These are phyloP conservation scores for Cornus kousa DNA, from an alignment of 148 eudicot species.

Conservation along the genomic window DNA sequence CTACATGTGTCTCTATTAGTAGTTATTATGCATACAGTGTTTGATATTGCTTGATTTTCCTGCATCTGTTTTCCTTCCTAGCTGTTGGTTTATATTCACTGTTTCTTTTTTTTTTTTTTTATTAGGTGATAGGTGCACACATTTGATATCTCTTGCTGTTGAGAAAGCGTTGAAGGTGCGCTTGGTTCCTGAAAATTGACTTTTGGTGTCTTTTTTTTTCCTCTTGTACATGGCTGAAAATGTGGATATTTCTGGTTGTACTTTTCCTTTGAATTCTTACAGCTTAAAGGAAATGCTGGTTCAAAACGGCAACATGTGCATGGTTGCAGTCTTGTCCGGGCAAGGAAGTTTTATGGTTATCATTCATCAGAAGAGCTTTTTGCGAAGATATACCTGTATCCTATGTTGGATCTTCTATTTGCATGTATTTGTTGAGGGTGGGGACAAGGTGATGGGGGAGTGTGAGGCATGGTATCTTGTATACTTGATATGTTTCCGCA, in stretches of 20 bases:
- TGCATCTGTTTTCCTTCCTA: background rate
- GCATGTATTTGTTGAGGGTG: background rate
- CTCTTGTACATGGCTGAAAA: slow-evolving; percentile 12
- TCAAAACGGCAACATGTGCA: slow-evolving; percentile 95
- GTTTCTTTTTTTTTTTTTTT: slow-evolving; percentile 1
- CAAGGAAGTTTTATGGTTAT: slow-evolving; percentile 84
- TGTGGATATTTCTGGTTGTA: slow-evolving; percentile 5
- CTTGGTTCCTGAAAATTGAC: background rate
- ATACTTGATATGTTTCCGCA: background rate
- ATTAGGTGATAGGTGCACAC: slow-evolving; percentile 49
- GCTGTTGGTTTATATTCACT: background rate
- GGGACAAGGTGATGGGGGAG: background rate
- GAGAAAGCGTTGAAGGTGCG: slow-evolving; percentile 90
- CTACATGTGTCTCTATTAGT: background rate
- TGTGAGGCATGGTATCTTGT: background rate
- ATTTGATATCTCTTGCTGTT: slow-evolving; percentile 55
- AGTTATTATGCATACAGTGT: background rate
- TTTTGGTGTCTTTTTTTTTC: background rate
- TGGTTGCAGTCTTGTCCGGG: slow-evolving; percentile 79
- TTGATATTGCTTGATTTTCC: background rate
- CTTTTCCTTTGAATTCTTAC: slow-evolving; percentile 18
- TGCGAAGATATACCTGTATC: slow-evolving; percentile 94
- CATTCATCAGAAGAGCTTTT: slow-evolving; percentile 81
- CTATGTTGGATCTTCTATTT: slow-evolving; percentile 18
- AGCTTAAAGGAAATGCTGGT: slow-evolving; percentile 84